A percentile compares a stretch with the other conserved stretches of the same genome.
These are phyloP conservation scores for Magnusiomyces tetraspermus DNA, from an alignment of 1,139 yeast genomes.

Conservation along the genomic window DNA sequence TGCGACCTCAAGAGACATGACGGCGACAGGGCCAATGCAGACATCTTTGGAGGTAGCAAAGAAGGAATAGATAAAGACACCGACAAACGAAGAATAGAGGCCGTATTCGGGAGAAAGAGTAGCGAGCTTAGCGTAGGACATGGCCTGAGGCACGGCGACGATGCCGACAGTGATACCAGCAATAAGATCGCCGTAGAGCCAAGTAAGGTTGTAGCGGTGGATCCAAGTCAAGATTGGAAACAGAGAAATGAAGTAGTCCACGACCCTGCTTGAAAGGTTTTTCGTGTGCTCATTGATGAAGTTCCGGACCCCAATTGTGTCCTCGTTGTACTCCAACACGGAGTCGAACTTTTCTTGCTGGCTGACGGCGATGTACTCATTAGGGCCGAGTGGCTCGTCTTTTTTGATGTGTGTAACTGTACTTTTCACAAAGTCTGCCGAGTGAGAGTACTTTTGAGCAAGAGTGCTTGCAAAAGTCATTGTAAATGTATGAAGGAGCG, in stretches of 20 bases:
- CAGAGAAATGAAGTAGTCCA: conserved; percentile 47
- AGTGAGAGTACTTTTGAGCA: background rate
- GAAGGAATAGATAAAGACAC: conserved; percentile 78
- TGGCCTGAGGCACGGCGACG: conserved; percentile 88
- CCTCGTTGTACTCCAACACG: conserved; percentile 2
- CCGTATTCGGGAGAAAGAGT: conserved; percentile 77
- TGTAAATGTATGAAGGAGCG: background rate
- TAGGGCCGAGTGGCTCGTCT: background rate
- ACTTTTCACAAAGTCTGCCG: background rate
- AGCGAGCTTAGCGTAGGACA: conserved; percentile 90
- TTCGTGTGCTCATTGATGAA: background rate
- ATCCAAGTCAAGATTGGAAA: conserved; percentile 81
- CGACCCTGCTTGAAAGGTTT: conserved; percentile 4
- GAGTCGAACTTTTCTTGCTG: background rate
- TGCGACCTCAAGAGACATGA: conserved; percentile 81
- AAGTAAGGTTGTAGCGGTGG: conserved; percentile 64
- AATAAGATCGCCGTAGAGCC: conserved; percentile 76
- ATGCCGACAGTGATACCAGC: conserved; percentile 93
- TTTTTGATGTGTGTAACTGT: background rate
- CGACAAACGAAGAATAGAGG: conserved; percentile 83
- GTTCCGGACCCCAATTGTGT: background rate
- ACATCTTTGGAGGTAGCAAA: conserved; percentile 96
- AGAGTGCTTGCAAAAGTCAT: background rate
- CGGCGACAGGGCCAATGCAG: conserved; percentile 95
- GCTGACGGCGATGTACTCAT: background rate